These are phyloP conservation scores for Neurospora terricola DNA, from an alignment of 495 filamentous ascomycete genomes.

Conservation along the genomic window DNA sequence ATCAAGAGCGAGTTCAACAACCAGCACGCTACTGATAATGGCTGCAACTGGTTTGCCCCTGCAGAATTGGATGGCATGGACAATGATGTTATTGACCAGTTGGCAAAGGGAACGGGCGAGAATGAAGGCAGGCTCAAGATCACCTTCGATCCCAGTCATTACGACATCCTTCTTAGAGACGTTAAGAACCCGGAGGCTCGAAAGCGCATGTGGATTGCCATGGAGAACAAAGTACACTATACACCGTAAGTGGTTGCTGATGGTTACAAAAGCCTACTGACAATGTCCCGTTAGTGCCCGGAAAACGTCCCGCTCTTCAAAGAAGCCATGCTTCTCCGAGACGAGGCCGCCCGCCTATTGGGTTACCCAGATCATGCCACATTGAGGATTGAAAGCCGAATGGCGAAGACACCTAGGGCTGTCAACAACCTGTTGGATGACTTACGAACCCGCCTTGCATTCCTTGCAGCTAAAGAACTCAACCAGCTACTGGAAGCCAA, in stretches of 20 bases:
- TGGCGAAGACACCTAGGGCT: constrained; percentile 85
- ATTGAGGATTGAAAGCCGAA: constrained; percentile 90
- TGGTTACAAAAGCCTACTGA: neutral
- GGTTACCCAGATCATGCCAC: constrained; percentile 90
- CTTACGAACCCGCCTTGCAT: constrained; percentile 60
- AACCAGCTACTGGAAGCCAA: constrained; percentile 65
- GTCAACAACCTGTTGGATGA: constrained; percentile 80
- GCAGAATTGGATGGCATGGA: constrained; percentile 52
- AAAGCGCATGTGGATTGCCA: constrained; percentile 45
- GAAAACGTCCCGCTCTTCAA: constrained; percentile 78
- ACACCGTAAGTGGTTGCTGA: neutral
- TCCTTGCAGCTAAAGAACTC: constrained; percentile 71
- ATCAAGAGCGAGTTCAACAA: constrained; percentile 49
- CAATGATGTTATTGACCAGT: constrained; percentile 41
- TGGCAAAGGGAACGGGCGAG: constrained; percentile 65
- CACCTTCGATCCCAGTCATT: constrained; percentile 46
- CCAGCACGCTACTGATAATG: constrained; percentile 52
- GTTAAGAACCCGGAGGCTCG: constrained; percentile 45
- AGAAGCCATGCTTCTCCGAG: constrained; percentile 77
- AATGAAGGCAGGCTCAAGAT: constrained; percentile 50
- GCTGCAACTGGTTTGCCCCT: constrained; percentile 48
- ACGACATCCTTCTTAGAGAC: constrained; percentile 52
- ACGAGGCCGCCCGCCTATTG: constrained; percentile 84
- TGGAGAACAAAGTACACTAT: constrained; percentile 44
- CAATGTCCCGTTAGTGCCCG: constrained; percentile 46